Percentiles rank a stretch among this genome's conserved stretches.
phyloP scores from a whole-genome alignment of 1,284 basidiomycete genomes.

The Baeospora myosura region DNA sequence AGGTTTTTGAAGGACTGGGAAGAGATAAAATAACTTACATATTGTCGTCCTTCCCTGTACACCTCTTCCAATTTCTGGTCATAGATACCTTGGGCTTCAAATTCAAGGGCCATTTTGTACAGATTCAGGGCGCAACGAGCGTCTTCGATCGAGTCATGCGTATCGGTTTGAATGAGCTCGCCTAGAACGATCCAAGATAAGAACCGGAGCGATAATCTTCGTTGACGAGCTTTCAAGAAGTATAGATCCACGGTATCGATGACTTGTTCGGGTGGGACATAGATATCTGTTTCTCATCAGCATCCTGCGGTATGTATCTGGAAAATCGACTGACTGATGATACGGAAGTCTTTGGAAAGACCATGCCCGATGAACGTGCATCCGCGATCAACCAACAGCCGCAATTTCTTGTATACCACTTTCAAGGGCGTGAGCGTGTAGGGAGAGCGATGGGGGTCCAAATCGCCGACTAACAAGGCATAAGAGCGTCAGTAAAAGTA shows the following conservation, averaged over 20 bases:
- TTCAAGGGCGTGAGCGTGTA: constrained; percentile 94
- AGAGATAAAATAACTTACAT: constrained; percentile 49
- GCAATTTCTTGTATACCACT: constrained; percentile 96
- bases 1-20: too few species aligned
- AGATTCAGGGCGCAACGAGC: constrained; percentile 83
- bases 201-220: constrained; percentile 89
- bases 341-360: constrained; percentile 98
- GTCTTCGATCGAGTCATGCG: constrained; percentile 96
- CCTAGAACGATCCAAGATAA: constrained; percentile 89
- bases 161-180: constrained; percentile 87
- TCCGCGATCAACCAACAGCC: constrained; percentile 87
- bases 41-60: constrained; percentile 66
- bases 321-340: constrained; percentile 72
- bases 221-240: constrained; percentile 74
- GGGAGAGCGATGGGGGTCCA: constrained; percentile 77
- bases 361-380: constrained; percentile 98
- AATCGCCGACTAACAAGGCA: constrained; percentile 67
- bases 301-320: constrained; percentile 5
- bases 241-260: constrained; percentile 97
- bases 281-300: constrained; percentile 89
- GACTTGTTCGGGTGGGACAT: constrained; percentile 90
- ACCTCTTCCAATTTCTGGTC: constrained; percentile 85
- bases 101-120: constrained; percentile 77
- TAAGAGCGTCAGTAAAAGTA: constrained; percentile 1
- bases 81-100: constrained; percentile 73